Evolutionary conservation across 805 yeast genomes (phyloP).

Genomic region (Candida sithepensis): DNA sequence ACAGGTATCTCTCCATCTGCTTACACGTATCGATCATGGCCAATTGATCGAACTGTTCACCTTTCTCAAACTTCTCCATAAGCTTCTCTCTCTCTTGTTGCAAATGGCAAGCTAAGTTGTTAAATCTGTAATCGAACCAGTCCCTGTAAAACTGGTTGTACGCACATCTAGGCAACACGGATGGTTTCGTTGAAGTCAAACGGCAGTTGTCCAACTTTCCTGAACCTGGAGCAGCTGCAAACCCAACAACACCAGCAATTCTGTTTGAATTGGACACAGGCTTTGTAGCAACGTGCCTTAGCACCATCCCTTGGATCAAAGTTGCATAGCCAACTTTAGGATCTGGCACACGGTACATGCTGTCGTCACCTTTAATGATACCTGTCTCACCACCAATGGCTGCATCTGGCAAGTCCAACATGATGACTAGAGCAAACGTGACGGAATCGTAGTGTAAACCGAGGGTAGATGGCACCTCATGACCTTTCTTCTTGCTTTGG

Average conservation of each 20-base stretch:
- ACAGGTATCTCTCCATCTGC: conserved; percentile 27
- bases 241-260: conserved; percentile 31
- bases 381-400: conserved; percentile 52
- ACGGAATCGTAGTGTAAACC: conserved; percentile 47
- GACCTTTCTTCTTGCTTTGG: conserved; percentile 25
- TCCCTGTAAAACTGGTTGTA: conserved; percentile 32
- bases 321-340: conserved; percentile 46
- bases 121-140: conserved; percentile 32
- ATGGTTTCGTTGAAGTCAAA: conserved; percentile 30
- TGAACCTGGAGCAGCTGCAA: conserved; percentile 23
- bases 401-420: conserved; percentile 42
- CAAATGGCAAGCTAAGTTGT: conserved; percentile 26
- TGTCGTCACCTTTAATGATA: conserved; percentile 40
- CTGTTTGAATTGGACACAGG: conserved; percentile 36
- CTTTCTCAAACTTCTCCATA: conserved; percentile 13
- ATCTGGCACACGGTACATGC: conserved; percentile 30
- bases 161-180: conserved; percentile 31
- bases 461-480: conserved; percentile 40
- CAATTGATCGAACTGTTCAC: conserved; percentile 29
- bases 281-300: conserved; percentile 45
- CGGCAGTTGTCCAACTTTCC: conserved; percentile 29
- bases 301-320: conserved; percentile 43
- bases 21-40: conserved; percentile 26
- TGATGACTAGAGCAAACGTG: conserved; percentile 45
- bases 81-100: conserved; percentile 18